A percentile compares a stretch with the other conserved stretches of the same genome.
These are phyloP conservation scores for Arabis hirsuta DNA, from an alignment of 345 rosid genomes.

Conservation along the genomic window DNA sequence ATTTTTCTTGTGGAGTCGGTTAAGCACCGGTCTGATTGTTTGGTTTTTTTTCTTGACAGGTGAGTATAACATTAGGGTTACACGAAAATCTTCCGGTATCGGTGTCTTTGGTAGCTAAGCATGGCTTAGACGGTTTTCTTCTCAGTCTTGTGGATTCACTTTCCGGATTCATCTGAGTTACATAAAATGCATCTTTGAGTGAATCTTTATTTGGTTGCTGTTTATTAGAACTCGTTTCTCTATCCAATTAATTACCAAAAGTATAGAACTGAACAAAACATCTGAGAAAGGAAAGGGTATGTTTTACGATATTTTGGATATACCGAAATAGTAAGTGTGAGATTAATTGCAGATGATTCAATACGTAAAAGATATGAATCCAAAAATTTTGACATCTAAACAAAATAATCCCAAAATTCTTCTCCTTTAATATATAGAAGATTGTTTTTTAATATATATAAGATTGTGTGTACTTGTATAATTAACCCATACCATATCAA, in stretches of 20 bases:
- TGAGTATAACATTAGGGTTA: constrained; percentile 70
- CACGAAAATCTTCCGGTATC: constrained; percentile 63
- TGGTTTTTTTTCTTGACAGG: constrained; percentile 46
- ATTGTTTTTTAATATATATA: too few relatives aligned
- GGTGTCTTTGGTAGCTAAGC: constrained; percentile 68
- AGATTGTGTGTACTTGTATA: too few relatives aligned
- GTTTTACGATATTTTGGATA: neutral
- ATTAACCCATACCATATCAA: constrained; percentile 15
- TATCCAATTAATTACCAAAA: neutral
- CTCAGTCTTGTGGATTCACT: constrained; percentile 67
- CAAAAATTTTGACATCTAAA: too few relatives aligned
- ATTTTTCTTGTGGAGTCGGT: neutral
- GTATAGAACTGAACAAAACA: neutral
- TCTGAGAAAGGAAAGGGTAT: neutral
- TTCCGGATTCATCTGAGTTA: constrained; percentile 16
- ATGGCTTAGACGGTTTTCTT: constrained; percentile 79
- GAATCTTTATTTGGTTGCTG: neutral
- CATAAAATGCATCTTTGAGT: neutral
- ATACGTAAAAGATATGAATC: too few relatives aligned
- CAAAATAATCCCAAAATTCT: too few relatives aligned
- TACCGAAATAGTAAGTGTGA: neutral
- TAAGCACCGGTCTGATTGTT: constrained; percentile 3
- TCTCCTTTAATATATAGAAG: too few relatives aligned
- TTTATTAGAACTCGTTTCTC: neutral
- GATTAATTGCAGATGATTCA: too few relatives aligned